Conservation (phyloP, 768 basidiomycete genomes). For the Tylopilus cervinicoccineus region DNA sequence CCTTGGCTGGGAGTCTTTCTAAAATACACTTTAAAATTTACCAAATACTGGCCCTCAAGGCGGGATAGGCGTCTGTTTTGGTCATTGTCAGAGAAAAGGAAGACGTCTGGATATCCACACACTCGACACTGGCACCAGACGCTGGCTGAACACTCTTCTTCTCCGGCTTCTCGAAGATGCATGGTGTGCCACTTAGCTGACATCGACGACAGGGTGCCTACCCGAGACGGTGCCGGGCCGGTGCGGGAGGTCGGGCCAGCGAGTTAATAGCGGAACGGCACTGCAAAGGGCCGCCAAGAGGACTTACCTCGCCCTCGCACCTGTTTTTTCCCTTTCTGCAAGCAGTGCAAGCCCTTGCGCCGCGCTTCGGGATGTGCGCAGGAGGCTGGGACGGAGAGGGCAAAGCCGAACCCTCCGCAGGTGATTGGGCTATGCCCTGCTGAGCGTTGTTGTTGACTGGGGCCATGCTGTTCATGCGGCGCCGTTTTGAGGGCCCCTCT, state of each 20-base stretch:
- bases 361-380: slow-evolving; percentile 81
- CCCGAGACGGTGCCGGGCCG: slow-evolving; percentile 59
- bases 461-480: slow-evolving; percentile 41
- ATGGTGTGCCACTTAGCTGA: slow-evolving; percentile 73
- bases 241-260: slow-evolving; percentile 67
- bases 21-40: slow-evolving; percentile 28
- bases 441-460: slow-evolving; percentile 11
- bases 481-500: slow-evolving; percentile 54
- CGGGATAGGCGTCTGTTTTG: slow-evolving; percentile 67
- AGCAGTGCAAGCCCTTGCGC: slow-evolving; percentile 84
- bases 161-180: slow-evolving; percentile 89
- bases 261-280: slow-evolving; percentile 45
- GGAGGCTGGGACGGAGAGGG: slow-evolving; percentile 28
- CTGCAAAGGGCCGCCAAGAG: slow-evolving; percentile 28
- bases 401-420: slow-evolving; percentile 31
- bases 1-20: not conserved
- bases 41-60: slow-evolving; percentile 83
- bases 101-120: slow-evolving; percentile 26
- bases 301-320: slow-evolving; percentile 84
- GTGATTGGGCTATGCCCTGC: slow-evolving; percentile 34
- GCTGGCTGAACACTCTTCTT: slow-evolving; percentile 67
- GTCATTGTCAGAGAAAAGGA: slow-evolving; percentile 18
- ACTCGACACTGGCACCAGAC: slow-evolving; percentile 72
- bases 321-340: slow-evolving; percentile 92
- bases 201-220: slow-evolving; percentile 90